Conservation (phyloP, 108 stramenopile species). For the Cyclotella kingstonii region DNA sequence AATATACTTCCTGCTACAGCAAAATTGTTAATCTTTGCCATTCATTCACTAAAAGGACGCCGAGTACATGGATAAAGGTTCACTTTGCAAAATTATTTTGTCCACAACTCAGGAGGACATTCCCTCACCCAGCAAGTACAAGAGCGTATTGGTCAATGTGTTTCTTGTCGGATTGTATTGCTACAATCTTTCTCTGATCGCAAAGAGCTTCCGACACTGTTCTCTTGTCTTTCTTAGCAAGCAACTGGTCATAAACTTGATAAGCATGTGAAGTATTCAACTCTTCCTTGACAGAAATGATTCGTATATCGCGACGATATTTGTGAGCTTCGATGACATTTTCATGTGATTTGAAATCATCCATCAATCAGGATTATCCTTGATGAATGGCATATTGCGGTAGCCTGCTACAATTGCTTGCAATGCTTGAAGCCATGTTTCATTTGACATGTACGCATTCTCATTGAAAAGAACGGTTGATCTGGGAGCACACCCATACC, state of each 20-base stretch:
- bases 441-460: constrained; percentile 16
- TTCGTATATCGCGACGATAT: not conserved
- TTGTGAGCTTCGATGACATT: constrained; percentile 1
- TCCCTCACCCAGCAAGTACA: constrained; percentile 1
- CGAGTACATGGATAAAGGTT: constrained; percentile 10
- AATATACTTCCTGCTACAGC: no score
- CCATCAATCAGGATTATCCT: constrained; percentile 9
- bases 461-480: not conserved
- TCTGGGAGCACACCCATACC: not conserved
- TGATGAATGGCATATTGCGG: constrained; percentile 7
- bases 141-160: constrained; percentile 13
- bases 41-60: not conserved
- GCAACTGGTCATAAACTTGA: constrained; percentile 9
- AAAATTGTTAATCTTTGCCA: not conserved
- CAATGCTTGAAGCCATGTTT: not conserved
- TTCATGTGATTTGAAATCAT: constrained; percentile 18
- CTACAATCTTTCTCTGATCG: not conserved
- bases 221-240: constrained; percentile 15
- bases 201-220: constrained; percentile 1
- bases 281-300: constrained; percentile 8
- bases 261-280: constrained; percentile 11
- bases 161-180: not conserved
- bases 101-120: not conserved
- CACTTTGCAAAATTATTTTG: not conserved
- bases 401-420: constrained; percentile 2